A percentile compares a stretch with the other conserved stretches of the same genome.
These are phyloP conservation scores for Beauveria asiatica DNA, from an alignment of 2,329 filamentous ascomycete species.

Conservation along the genomic window DNA sequence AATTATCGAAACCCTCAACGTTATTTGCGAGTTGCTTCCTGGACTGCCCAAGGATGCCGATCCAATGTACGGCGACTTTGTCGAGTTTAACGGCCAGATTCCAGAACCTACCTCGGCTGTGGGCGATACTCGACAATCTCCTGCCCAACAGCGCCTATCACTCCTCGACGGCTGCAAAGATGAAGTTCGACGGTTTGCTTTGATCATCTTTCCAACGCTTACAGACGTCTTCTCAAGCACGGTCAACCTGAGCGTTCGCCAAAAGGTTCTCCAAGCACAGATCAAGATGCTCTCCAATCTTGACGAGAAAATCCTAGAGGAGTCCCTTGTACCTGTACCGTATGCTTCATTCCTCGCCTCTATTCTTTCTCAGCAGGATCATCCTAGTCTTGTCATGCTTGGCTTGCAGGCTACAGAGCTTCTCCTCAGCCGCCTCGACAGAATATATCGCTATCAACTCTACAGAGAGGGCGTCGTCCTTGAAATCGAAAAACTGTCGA, in stretches of 20 bases:
- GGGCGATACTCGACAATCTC: constrained; percentile 29
- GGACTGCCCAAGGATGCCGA: constrained; percentile 53
- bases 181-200: constrained; percentile 82
- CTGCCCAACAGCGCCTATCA: constrained; percentile 74
- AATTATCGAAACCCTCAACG: constrained; percentile 93
- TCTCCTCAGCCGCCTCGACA: constrained; percentile 71
- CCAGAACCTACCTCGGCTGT: constrained; percentile 15
- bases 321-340: constrained; percentile 77
- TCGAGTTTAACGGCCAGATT: constrained; percentile 27
- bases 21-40: constrained; percentile 90
- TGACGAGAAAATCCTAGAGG: constrained; percentile 74
- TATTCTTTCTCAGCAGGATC: constrained; percentile 91
- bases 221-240: constrained; percentile 97
- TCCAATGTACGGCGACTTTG: constrained; percentile 33
- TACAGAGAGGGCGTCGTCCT: constrained; percentile 93
- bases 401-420: constrained; percentile 86
- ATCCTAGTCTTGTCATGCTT: constrained; percentile 75
- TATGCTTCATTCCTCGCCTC: constrained; percentile 94
- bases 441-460: constrained; percentile 91
- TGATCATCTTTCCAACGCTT: constrained; percentile 87
- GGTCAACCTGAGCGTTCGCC: constrained; percentile 86
- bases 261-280: constrained; percentile 93
- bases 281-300: constrained; percentile 96
- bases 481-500: constrained; percentile 77
- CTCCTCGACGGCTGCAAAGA: constrained; percentile 74